Conservation (phyloP, 2,329 filamentous ascomycete species). For the Plectosphaerella cucumerina region DNA sequence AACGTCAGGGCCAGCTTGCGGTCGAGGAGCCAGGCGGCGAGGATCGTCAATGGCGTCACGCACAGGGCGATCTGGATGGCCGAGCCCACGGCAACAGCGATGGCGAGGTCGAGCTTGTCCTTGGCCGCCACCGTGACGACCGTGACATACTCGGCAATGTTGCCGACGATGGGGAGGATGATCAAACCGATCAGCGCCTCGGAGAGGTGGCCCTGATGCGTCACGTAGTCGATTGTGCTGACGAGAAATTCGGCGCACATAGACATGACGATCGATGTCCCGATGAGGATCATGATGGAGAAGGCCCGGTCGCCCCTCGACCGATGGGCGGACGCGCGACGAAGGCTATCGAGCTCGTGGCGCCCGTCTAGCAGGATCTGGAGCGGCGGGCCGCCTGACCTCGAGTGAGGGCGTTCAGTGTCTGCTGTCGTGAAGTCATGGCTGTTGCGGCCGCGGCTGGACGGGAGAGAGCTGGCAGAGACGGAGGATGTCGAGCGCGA, state of each 20-base stretch:
- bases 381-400: neutral
- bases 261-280: conserved; percentile 52
- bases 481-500: neutral
- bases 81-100: conserved; percentile 56
- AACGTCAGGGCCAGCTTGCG: conserved; percentile 64
- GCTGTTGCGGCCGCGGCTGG: neutral
- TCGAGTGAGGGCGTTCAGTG: neutral
- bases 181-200: conserved; percentile 59
- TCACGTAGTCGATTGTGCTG: conserved; percentile 52
- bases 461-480: neutral
- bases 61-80: conserved; percentile 60
- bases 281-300: conserved; percentile 45
- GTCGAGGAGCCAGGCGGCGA: conserved; percentile 54
- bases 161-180: conserved; percentile 58
- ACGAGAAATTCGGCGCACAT: conserved; percentile 60
- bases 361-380: neutral
- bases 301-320: conserved; percentile 21
- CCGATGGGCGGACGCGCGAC: neutral
- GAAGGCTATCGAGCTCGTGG: neutral
- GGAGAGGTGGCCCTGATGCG: conserved; percentile 42
- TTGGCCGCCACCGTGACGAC: conserved; percentile 55
- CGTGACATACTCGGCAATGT: conserved; percentile 60
- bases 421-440: neutral
- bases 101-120: conserved; percentile 59
- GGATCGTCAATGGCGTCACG: conserved; percentile 55